Percentiles rank a stretch among this genome's conserved stretches.
Evolutionary conservation across 495 filamentous ascomycete species (phyloP).

Genomic region (Penicillium diatomitis): DNA sequence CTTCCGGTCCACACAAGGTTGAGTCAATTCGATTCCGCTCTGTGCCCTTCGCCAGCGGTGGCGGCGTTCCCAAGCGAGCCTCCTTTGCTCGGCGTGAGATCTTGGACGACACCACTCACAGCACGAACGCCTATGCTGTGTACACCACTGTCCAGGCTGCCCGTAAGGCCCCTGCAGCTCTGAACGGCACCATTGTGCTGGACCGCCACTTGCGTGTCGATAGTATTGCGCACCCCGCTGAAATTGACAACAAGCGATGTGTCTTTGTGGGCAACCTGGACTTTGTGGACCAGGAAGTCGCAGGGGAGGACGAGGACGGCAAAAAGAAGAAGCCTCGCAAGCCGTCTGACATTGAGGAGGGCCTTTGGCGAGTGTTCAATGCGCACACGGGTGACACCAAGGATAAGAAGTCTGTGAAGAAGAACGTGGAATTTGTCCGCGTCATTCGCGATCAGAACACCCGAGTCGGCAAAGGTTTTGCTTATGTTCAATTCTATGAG

Average conservation of each 20-base stretch:
- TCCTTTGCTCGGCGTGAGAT: slow-evolving; percentile 75
- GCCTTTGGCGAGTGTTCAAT: slow-evolving; percentile 81
- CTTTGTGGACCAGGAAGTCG: slow-evolving; percentile 79
- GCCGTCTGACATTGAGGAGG: slow-evolving; percentile 90
- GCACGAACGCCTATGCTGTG: slow-evolving; percentile 90
- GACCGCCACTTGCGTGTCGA: slow-evolving; percentile 88
- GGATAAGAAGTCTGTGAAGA: slow-evolving; percentile 39
- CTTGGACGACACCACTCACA: slow-evolving; percentile 80
- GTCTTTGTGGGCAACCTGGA: slow-evolving; percentile 96
- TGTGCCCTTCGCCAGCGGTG: slow-evolving; percentile 61
- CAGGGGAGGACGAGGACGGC: slow-evolving; percentile 44
- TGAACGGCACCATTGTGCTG: slow-evolving; percentile 79
- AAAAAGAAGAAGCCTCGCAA: slow-evolving; percentile 55
- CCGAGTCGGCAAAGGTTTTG: slow-evolving; percentile 92
- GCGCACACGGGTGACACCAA: slow-evolving; percentile 36
- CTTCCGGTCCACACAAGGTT: slow-evolving; percentile 53
- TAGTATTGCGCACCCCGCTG: slow-evolving; percentile 75
- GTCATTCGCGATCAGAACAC: slow-evolving; percentile 86
- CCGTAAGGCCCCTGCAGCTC: slow-evolving; percentile 59
- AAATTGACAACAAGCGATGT: slow-evolving; percentile 75
- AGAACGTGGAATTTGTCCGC: slow-evolving; percentile 84
- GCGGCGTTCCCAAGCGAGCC: slow-evolving; percentile 78
- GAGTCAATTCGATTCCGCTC: slow-evolving; percentile 91
- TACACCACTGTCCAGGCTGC: slow-evolving; percentile 66
- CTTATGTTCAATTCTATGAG: slow-evolving; percentile 95